phyloP scores from a whole-genome alignment of 345 rosid genomes.

The Ailanthus altissimus region DNA sequence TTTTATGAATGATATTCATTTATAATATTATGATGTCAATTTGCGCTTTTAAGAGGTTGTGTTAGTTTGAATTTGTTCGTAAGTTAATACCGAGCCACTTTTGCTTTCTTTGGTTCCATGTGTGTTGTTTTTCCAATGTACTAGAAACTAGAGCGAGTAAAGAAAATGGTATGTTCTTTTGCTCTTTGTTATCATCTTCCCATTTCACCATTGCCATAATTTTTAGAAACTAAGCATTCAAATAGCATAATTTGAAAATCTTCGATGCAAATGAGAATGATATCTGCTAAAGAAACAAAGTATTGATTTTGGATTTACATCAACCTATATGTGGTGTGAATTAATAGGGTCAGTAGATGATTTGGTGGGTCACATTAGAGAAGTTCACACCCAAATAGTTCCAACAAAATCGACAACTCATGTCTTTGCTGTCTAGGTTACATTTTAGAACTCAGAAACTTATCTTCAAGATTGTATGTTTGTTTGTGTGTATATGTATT shows the following conservation, averaged over 20 bases:
- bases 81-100: not conserved
- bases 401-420: too few species aligned
- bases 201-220: too few species aligned
- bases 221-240: too few species aligned
- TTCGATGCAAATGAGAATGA: too few species aligned
- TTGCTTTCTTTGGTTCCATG: not conserved
- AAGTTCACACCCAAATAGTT: too few species aligned
- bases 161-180: not conserved
- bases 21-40: not conserved
- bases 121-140: not conserved
- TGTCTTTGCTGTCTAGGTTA: too few species aligned
- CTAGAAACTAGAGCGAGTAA: not conserved
- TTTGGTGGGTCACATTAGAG: too few species aligned
- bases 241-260: not conserved
- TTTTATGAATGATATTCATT: not conserved
- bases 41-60: not conserved
- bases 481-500: too few species aligned
- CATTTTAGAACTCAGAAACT: too few species aligned
- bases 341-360: too few species aligned
- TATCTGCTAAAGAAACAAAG: not conserved
- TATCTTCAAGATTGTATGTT: too few species aligned
- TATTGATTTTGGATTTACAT: not conserved
- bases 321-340: not conserved
- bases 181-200: too few species aligned
- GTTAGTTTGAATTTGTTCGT: not conserved